Percentiles rank a stretch among this genome's conserved stretches.
These are phyloP conservation scores for Scortechinia acanthostroma DNA, from an alignment of 2,329 filamentous ascomycete species.

Conservation along the genomic window DNA sequence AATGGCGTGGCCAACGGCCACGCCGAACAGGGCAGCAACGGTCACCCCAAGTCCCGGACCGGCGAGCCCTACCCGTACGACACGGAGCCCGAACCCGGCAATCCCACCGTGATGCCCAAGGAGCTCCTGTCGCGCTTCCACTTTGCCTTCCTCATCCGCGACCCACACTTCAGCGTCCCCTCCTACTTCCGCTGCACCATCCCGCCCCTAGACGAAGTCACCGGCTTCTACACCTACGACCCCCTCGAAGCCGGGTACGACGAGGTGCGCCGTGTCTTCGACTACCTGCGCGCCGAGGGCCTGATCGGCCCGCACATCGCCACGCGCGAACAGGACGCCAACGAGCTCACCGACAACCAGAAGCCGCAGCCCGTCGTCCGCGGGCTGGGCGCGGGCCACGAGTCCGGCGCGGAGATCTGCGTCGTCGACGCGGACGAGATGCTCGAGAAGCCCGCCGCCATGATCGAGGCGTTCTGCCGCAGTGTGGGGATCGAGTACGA, in stretches of 20 bases:
- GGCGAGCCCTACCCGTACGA: conserved; percentile 40
- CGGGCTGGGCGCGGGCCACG: conserved; percentile 6
- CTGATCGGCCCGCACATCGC: conserved; percentile 47
- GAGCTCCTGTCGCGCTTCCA: conserved; percentile 51
- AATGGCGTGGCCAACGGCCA: conserved; percentile 19
- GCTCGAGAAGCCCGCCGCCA: conserved; percentile 47
- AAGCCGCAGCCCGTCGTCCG: conserved; percentile 5
- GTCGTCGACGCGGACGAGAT: conserved; percentile 61
- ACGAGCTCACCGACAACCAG: conserved; percentile 4
- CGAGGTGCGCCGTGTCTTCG: conserved; percentile 53
- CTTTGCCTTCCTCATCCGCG: conserved; percentile 61
- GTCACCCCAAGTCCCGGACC: neutral
- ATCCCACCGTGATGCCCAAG: conserved; percentile 53
- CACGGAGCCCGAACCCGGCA: conserved; percentile 42
- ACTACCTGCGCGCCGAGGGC: conserved; percentile 45
- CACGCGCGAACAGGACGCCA: conserved; percentile 8
- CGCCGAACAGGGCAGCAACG: neutral
- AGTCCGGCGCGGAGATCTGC: conserved; percentile 41
- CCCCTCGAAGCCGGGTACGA: conserved; percentile 56
- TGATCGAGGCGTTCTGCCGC: conserved; percentile 50
- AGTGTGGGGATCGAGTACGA: conserved; percentile 47
- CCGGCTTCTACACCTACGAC: conserved; percentile 54
- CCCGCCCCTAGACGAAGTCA: conserved; percentile 50
- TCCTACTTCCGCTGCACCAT: conserved; percentile 63
- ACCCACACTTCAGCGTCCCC: conserved; percentile 55